These are phyloP conservation scores for Colletotrichum lentis DNA, from an alignment of 2,329 filamentous ascomycete genomes.

Conservation along the genomic window DNA sequence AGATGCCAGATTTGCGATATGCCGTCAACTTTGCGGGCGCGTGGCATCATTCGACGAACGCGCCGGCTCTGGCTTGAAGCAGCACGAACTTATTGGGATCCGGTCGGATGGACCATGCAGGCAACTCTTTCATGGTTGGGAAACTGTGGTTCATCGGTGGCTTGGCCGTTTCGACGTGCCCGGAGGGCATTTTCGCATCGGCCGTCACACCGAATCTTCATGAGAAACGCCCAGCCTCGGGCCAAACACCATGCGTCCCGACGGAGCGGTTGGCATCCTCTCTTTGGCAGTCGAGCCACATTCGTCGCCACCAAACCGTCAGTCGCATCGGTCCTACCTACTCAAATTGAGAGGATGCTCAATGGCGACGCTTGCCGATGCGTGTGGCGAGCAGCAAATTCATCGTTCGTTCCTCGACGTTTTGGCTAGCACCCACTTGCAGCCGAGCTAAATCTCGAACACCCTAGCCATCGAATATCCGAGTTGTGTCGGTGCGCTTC, in stretches of 20 bases:
- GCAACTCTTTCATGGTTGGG: background rate
- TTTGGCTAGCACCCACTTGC: conserved; percentile 2
- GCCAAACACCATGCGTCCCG: background rate
- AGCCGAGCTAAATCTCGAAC: conserved; percentile 31
- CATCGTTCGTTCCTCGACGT: conserved; percentile 12
- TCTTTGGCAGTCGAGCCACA: conserved; percentile 18
- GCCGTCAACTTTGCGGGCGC: background rate
- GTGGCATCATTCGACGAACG: no score
- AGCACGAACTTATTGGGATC: background rate
- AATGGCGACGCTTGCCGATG: background rate
- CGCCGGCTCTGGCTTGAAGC: background rate
- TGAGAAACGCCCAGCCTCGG: conserved; percentile 12
- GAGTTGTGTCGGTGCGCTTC: conserved; percentile 34
- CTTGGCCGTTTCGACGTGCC: conserved; percentile 20
- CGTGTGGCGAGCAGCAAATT: conserved; percentile 8
- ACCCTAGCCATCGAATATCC: conserved; percentile 37
- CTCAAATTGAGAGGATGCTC: conserved; percentile 13
- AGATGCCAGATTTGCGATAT: background rate
- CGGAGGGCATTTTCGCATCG: background rate
- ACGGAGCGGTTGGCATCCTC: conserved; percentile 7
- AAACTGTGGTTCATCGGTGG: background rate
- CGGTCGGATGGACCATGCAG: background rate
- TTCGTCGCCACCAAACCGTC: conserved; percentile 3
- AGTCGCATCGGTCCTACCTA: conserved; percentile 9
- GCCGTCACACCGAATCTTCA: background rate